phyloP scores from a whole-genome alignment of 2,329 filamentous ascomycete species.

The Pseudogymnoascus sp. region DNA sequence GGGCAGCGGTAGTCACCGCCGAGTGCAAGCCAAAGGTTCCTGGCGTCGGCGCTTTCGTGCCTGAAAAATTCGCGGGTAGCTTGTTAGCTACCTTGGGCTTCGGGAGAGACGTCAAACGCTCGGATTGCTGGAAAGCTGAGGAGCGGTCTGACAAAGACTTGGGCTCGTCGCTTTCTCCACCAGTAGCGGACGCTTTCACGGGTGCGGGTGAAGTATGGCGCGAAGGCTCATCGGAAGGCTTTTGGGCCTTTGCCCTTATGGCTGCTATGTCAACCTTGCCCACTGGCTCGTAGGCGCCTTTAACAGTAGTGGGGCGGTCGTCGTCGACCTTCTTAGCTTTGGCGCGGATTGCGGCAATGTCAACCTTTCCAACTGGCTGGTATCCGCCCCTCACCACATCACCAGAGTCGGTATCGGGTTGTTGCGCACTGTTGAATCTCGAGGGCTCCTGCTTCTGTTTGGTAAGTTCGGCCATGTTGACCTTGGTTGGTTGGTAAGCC shows the following conservation, averaged over 20 bases:
- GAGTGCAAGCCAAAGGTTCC: slow-evolving; percentile 59
- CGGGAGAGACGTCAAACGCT: slow-evolving; percentile 76
- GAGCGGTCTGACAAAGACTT: slow-evolving; percentile 69
- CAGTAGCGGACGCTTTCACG: slow-evolving; percentile 32
- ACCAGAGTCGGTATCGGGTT: slow-evolving; percentile 32
- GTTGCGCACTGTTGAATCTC: slow-evolving; percentile 43
- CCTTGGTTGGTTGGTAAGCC: slow-evolving; percentile 91
- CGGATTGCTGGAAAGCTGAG: slow-evolving; percentile 66
- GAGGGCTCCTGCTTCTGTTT: slow-evolving; percentile 64
- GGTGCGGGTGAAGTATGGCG: slow-evolving; percentile 36
- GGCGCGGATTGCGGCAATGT: slow-evolving; percentile 82
- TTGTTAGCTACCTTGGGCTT: slow-evolving; percentile 94
- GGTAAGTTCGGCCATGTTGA: slow-evolving; percentile 81
- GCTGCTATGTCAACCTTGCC: slow-evolving; percentile 97
- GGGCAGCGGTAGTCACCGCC: slow-evolving; percentile 46
- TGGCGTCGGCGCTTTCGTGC: slow-evolving; percentile 83
- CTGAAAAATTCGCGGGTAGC: slow-evolving; percentile 70
- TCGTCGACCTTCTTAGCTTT: slow-evolving; percentile 64
- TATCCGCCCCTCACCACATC: slow-evolving; percentile 81
- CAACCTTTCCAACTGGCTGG: slow-evolving; percentile 93
- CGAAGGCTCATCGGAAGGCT: slow-evolving; percentile 37
- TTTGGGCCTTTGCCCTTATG: slow-evolving; percentile 77
- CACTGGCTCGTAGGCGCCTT: slow-evolving; percentile 88
- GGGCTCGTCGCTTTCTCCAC: slow-evolving; percentile 42
- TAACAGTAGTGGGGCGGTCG: slow-evolving; percentile 76